A percentile compares a stretch with the other conserved stretches of the same genome.
phyloP scores from a whole-genome alignment of 2,329 filamentous ascomycete species.

The Pseudogymnoascus sp. region DNA sequence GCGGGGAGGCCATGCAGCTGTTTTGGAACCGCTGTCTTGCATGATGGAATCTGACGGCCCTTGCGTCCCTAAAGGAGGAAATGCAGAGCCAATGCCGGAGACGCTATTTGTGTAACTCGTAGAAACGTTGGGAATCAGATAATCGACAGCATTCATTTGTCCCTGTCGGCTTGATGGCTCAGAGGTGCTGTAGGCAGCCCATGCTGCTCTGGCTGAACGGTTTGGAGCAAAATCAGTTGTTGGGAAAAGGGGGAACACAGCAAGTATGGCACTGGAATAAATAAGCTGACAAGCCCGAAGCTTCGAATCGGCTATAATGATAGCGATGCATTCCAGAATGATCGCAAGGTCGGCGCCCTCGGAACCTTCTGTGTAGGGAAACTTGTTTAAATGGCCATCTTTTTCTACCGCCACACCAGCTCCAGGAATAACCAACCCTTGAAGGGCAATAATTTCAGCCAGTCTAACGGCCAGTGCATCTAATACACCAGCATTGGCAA shows the following conservation, averaged over 20 bases:
- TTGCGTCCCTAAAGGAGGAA: constrained; percentile 5
- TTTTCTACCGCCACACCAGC: constrained; percentile 45
- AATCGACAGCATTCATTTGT: constrained; percentile 53
- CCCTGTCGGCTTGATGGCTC: constrained; percentile 33
- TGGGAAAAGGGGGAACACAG: constrained; percentile 54
- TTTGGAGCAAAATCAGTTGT: constrained; percentile 43
- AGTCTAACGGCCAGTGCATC: constrained; percentile 71
- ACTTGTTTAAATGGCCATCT: constrained; percentile 47
- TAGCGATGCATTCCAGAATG: constrained; percentile 68
- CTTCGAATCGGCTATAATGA: constrained; percentile 72
- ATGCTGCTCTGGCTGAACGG: constrained; percentile 43
- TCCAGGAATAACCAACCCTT: constrained; percentile 62
- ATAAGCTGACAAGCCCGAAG: constrained; percentile 67
- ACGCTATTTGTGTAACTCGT: constrained; percentile 36
- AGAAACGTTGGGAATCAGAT: constrained; percentile 46
- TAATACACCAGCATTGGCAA: constrained; percentile 67
- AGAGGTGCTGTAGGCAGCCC: constrained; percentile 47
- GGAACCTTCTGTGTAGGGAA: constrained; percentile 53
- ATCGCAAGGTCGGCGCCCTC: constrained; percentile 54
- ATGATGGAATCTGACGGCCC: constrained; percentile 8
- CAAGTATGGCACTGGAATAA: constrained; percentile 60
- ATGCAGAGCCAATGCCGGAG: constrained; percentile 29
- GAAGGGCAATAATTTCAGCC: constrained; percentile 60
- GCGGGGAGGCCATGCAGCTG: constrained; percentile 18
- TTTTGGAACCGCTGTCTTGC: constrained; percentile 18